Evolutionary conservation across 2,329 filamentous ascomycete species (phyloP), one percentile per base, ranked within the genome.

Genomic region (Setomelanomma holmii): DNA sequence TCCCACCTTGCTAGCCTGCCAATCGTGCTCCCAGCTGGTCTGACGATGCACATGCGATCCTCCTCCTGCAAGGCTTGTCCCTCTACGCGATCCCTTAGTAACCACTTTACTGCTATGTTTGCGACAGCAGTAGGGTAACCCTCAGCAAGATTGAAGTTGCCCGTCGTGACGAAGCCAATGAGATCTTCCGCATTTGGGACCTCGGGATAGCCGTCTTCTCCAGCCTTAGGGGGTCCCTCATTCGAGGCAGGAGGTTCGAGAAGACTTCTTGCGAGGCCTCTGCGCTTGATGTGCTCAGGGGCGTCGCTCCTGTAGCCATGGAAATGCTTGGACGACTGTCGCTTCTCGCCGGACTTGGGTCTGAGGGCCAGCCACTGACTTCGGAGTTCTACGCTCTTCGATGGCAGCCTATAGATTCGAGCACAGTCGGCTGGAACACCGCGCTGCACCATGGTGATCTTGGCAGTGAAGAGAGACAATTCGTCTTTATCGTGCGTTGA

Each of bases 91-190:
- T 36, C 75, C 2, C 83, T 52, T 3, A 84, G 49, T 1, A 89
- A 81, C 71, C 81, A 88, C 4, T 79, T 78, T 1, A 88, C 78
- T 12, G 85, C 78, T 21, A 98, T 69, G 43, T 84, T 88, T 0
- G 89, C 95, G 53, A 98, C 81, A 0, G 87, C 93, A 14, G 86
- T 86, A 1, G 89, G 90, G 60, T 82, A 84, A 0, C 93, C 95
- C 58, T 89, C 85, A 2, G 85, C 84, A 1, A 98, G 82, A 65
- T 89, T 92, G 71, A 89, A 96, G 44, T 90, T 88, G 0, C 93
- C 95, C 1, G 89, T 89, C 2, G 92, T 97, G 20, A 97, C 87
- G 71, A 96, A 99, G 0, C 95, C 95, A 44, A 98, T 84, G 11
- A 98, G 80, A 70, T 97, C 90, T 19, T 84, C 80, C 56, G 86